Evolutionary conservation across 306 rosid genomes (phyloP).

Genomic region (Albizia julibrissin): DNA sequence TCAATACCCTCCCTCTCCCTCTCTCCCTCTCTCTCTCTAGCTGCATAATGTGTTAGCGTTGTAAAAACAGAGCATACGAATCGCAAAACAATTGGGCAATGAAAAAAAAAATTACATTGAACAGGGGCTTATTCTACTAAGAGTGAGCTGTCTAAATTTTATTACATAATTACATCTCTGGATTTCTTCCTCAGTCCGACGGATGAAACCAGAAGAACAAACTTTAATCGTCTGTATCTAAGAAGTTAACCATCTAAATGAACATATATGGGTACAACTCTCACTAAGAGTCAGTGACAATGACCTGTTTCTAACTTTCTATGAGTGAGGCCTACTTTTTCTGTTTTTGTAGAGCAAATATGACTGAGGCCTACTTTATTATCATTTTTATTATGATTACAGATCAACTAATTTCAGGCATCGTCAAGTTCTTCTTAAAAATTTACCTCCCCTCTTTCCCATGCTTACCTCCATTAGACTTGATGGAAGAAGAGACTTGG

Average conservation of each 20-base stretch:
- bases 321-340: slow-evolving; percentile 29
- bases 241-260: slow-evolving; percentile 40
- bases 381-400: slow-evolving; percentile 11
- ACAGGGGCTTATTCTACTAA: neutral
- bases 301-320: slow-evolving; percentile 21
- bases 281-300: slow-evolving; percentile 28
- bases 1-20: neutral
- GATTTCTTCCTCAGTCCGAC: slow-evolving; percentile 20
- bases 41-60: neutral
- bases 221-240: slow-evolving; percentile 13
- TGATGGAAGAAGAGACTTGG: slow-evolving; percentile 59
- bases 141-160: slow-evolving; percentile 4
- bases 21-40: neutral
- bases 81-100: neutral
- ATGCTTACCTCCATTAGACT: slow-evolving; percentile 52
- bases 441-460: slow-evolving; percentile 81
- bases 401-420: slow-evolving; percentile 41
- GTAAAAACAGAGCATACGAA: neutral
- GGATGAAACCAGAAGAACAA: neutral
- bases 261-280: slow-evolving; percentile 43
- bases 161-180: slow-evolving; percentile 42
- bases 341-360: neutral
- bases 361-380: slow-evolving; percentile 31
- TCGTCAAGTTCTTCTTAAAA: slow-evolving; percentile 60
- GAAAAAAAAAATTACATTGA: neutral